Evolutionary conservation across 805 yeast genomes (phyloP).

Genomic region (Ogataea siamensis): DNA sequence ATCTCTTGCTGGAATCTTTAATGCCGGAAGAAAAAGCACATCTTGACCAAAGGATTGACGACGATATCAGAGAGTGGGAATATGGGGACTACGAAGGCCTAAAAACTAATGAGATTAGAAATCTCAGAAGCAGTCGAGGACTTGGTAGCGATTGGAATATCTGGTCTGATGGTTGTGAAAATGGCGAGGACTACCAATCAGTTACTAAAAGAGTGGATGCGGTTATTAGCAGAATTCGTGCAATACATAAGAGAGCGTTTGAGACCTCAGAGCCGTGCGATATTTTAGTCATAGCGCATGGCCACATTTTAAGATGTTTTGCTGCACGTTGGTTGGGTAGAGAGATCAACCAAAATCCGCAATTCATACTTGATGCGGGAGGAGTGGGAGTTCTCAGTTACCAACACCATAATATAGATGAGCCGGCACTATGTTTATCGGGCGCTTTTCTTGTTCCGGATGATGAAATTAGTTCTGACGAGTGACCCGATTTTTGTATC

Average conservation of each 20-base stretch:
- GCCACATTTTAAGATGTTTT: constrained; percentile 86
- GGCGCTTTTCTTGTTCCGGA: constrained; percentile 79
- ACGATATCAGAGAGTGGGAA: constrained; percentile 90
- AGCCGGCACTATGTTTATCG: constrained; percentile 82
- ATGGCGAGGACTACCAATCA: constrained; percentile 70
- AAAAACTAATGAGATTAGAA: constrained; percentile 62
- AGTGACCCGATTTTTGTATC: too few species aligned
- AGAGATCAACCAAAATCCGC: constrained; percentile 63
- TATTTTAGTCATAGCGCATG: constrained; percentile 84
- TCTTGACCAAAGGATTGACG: constrained; percentile 50
- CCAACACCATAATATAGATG: constrained; percentile 78
- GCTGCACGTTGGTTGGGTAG: constrained; percentile 83
- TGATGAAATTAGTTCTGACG: constrained; percentile 47
- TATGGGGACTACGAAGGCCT: constrained; percentile 95
- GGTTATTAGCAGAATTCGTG: constrained; percentile 62
- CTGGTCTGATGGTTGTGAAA: constrained; percentile 92
- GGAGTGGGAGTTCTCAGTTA: constrained; percentile 91
- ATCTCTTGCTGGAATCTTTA: constrained; percentile 54
- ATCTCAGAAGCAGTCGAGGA: constrained; percentile 58
- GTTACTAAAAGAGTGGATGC: constrained; percentile 72
- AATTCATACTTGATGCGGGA: constrained; percentile 87
- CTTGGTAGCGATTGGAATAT: constrained; percentile 63
- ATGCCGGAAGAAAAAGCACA: constrained; percentile 40
- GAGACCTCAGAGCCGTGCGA: constrained; percentile 58
- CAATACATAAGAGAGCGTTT: constrained; percentile 54